Conservation (phyloP, 306 rosid species). For the Rosa persica region DNA sequence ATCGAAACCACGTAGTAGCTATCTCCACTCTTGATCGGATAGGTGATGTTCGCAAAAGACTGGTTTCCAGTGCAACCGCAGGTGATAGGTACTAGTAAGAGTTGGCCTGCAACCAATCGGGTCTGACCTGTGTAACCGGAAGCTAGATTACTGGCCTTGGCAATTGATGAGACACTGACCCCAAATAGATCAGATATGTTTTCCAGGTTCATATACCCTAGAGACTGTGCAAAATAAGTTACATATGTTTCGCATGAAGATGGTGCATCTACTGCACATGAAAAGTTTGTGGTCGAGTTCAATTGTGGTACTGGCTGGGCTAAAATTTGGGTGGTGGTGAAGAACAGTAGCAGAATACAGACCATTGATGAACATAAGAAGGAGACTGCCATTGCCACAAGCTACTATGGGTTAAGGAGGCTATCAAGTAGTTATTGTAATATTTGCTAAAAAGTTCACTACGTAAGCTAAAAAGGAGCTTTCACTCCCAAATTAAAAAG, state of each 20-base stretch:
- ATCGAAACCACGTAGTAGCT: conserved; percentile 40
- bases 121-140: conserved; percentile 3
- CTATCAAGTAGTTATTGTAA: conserved; percentile 11
- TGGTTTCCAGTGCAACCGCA: conserved; percentile 59
- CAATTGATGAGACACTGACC: conserved; percentile 49
- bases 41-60: conserved; percentile 58
- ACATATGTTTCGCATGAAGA: conserved; percentile 63
- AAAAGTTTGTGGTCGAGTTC: conserved; percentile 37
- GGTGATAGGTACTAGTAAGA: conserved; percentile 60
- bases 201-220: conserved; percentile 38
- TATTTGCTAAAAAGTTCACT: conserved; percentile 7
- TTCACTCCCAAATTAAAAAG: background rate
- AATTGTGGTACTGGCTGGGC: conserved; percentile 34
- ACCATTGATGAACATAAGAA: conserved; percentile 25
- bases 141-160: conserved; percentile 58
- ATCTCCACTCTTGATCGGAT: conserved; percentile 47
- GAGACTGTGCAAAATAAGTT: conserved; percentile 52
- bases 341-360: conserved; percentile 32
- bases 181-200: conserved; percentile 59
- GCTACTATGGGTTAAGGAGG: background rate
- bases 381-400: conserved; percentile 48
- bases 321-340: conserved; percentile 24
- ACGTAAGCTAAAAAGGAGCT: background rate
- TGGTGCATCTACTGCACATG: conserved; percentile 54
- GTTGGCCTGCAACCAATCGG: conserved; percentile 42